Base-by-base conservation (phyloP, 345 rosid genomes). In the Capsella bursapastoris region DNA sequence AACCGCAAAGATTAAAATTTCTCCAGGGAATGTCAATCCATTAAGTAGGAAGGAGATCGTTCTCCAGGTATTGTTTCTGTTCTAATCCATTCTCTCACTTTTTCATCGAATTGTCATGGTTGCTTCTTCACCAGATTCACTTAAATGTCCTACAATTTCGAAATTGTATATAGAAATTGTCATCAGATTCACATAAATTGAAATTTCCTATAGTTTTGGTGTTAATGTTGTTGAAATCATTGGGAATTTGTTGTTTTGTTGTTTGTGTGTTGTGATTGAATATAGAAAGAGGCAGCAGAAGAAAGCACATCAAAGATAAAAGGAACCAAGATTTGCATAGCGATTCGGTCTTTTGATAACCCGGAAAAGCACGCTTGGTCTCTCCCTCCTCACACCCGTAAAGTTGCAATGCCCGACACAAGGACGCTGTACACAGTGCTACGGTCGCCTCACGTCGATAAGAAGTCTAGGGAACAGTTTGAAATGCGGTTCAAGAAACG, bases 1-100 rank as follows among this genome's bases (percentile, higher is more conserved):
- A 45, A 6, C n/a, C 16, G 9, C 87, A 5, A 83, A 78, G 71
- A 75, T 89, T 3, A 84, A 82, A 32, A 85, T 82, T 75, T 76
- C 92, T 56, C 64, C 66, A 22, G 93, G 84, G 74, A 90, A 84
- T 18, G 82, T 88, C 7, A 50, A 84, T 27, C 81, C 97, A 65
- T 73, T 87, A 86, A 86, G 83, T 48, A 59, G 63, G 27, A 88
- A 56, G 49, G 89, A 85, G 13, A 89, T 93, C 44, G 56, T 62
- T 14, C 88, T 89, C 44, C 97, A 93, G 92, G 98, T 93, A 35
- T 18, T 27, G 64, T 18, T 25, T 38, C 8, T 9, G 10, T 35
- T 61, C 60, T 41, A 4, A 50, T 58, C 57, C 44, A 38, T 37
- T 34, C 37, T 34, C 37, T 34, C 1, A 34, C 25, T 22, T 22